Percentiles rank a stretch among this genome's conserved stretches.
Evolutionary conservation across 2,329 filamentous ascomycete genomes (phyloP).

Genomic region (Fusarium nisikadoi): DNA sequence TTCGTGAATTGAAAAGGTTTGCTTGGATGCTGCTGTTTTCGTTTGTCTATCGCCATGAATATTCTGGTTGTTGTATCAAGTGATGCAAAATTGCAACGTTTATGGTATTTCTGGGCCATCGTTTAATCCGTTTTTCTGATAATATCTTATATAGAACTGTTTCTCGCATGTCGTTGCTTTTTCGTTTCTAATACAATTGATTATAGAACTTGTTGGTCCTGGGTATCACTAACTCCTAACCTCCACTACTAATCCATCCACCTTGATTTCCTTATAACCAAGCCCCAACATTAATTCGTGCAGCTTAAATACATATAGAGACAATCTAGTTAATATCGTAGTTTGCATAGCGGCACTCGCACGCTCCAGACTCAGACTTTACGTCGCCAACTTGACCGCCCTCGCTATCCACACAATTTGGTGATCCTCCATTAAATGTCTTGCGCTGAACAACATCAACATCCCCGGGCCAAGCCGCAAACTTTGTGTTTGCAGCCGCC

Average conservation of each 20-base stretch:
- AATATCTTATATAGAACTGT: neutral
- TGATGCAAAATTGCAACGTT: conserved; percentile 7
- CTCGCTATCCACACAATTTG: conserved; percentile 61
- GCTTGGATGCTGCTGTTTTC: neutral
- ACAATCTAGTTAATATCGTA: conserved; percentile 34
- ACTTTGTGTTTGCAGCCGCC: conserved; percentile 37
- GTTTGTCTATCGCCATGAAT: neutral
- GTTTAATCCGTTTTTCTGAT: neutral
- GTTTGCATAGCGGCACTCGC: conserved; percentile 54
- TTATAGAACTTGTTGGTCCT: conserved; percentile 19
- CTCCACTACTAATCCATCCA: neutral
- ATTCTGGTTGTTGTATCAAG: neutral
- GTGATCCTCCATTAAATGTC: conserved; percentile 53
- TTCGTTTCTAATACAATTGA: conserved; percentile 8
- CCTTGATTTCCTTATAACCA: neutral
- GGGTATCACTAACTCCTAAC: conserved; percentile 38
- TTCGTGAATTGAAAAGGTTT: conserved; percentile 1
- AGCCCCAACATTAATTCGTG: neutral
- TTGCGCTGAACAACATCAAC: conserved; percentile 66
- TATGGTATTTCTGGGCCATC: neutral
- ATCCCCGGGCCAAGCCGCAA: conserved; percentile 66
- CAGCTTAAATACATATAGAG: neutral
- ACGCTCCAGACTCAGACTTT: conserved; percentile 50
- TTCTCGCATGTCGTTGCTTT: conserved; percentile 1
- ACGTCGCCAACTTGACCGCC: conserved; percentile 53